Conservation (phyloP, 805 yeast genomes). For the Yamadazyma takamatsuzukensis region DNA sequence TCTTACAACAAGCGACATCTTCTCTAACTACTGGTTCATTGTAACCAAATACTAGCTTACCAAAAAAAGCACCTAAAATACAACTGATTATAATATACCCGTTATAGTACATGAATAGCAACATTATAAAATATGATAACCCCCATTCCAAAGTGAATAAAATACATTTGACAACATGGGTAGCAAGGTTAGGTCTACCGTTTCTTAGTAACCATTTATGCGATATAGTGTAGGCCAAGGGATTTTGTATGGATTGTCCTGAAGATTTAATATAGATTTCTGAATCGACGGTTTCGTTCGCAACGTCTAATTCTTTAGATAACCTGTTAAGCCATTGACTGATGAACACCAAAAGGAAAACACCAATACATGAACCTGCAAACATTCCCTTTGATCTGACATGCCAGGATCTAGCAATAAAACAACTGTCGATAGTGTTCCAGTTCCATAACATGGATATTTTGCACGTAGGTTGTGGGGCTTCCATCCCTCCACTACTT, state of each 20-base stretch:
- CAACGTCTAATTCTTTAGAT: constrained; percentile 20
- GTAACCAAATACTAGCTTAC: constrained; percentile 50
- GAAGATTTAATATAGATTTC: neutral
- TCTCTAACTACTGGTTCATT: constrained; percentile 33
- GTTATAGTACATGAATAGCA: constrained; percentile 72
- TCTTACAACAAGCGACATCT: constrained; percentile 12
- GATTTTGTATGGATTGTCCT: constrained; percentile 9
- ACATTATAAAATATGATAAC: constrained; percentile 61
- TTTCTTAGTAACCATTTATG: constrained; percentile 29
- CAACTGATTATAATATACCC: constrained; percentile 65
- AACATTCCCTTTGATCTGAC: constrained; percentile 54
- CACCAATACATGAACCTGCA: constrained; percentile 76
- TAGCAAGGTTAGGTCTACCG: constrained; percentile 18
- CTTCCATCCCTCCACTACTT: neutral
- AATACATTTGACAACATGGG: constrained; percentile 48
- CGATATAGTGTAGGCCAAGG: constrained; percentile 22
- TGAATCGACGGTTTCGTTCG: constrained; percentile 1
- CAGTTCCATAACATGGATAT: constrained; percentile 70
- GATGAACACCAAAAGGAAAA: constrained; percentile 53
- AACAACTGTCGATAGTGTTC: constrained; percentile 65
- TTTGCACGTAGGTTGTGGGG: constrained; percentile 18
- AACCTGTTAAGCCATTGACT: constrained; percentile 55
- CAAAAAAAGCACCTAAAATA: constrained; percentile 58
- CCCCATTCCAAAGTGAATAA: constrained; percentile 62
- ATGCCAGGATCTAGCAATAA: constrained; percentile 63